Evolutionary conservation across 2,329 filamentous ascomycete genomes (phyloP).

Genomic region (Hypoxylon sp.): DNA sequence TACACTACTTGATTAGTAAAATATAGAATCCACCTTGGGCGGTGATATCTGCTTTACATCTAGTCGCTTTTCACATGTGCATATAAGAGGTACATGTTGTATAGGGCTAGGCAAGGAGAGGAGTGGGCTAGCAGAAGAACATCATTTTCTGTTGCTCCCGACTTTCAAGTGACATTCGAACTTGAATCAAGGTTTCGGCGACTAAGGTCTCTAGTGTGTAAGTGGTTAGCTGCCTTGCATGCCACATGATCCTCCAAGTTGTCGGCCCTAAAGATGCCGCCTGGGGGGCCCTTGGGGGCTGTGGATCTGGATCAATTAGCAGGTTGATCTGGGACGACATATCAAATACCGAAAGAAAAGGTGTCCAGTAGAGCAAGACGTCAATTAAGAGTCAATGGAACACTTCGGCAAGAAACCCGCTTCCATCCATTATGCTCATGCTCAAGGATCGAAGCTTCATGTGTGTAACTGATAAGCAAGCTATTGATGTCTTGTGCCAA

Average conservation of each 20-base stretch:
- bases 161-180: conserved; percentile 22
- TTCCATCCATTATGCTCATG: conserved; percentile 7
- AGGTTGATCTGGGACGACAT: conserved; percentile 25
- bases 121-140: background rate
- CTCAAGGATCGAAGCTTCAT: conserved; percentile 28
- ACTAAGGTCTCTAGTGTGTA: conserved; percentile 11
- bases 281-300: background rate
- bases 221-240: conserved; percentile 24
- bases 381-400: conserved; percentile 27
- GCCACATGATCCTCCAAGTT: conserved; percentile 19
- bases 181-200: conserved; percentile 36
- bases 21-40: conserved; percentile 12
- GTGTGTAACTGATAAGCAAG: conserved; percentile 39
- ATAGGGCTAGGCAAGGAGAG: conserved; percentile 4
- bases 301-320: conserved; percentile 22
- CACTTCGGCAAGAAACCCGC: conserved; percentile 23
- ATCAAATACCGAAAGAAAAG: conserved; percentile 20
- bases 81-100: background rate
- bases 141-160: conserved; percentile 14
- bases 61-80: background rate
- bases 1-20: conserved; percentile 18
- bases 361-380: conserved; percentile 10
- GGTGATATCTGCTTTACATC: conserved; percentile 1
- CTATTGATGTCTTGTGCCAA: conserved; percentile 42
- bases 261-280: background rate